phyloP scores from a whole-genome alignment of 139 green algal genomes.

The Choricystis sp. region DNA sequence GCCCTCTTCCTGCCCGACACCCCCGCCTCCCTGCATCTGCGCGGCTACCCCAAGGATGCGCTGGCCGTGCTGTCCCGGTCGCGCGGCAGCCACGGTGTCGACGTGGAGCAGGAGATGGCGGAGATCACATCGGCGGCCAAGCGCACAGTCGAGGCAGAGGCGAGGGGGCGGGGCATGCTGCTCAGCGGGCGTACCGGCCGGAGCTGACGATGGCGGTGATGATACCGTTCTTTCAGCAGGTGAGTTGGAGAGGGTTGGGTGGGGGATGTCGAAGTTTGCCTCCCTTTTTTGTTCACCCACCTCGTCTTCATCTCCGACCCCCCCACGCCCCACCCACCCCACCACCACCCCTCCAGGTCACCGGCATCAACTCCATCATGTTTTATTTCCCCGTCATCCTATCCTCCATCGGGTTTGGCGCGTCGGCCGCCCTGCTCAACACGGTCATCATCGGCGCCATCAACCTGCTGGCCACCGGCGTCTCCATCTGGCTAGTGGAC shows the following conservation, averaged over 20 bases:
- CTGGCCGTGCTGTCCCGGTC: slow-evolving; percentile 27
- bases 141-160: not conserved
- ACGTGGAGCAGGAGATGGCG: slow-evolving; percentile 2
- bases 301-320: not conserved
- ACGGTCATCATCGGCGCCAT: slow-evolving; percentile 34
- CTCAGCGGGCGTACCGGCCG: slow-evolving; percentile 21
- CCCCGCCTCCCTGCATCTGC: slow-evolving; percentile 53
- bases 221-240: slow-evolving; percentile 43
- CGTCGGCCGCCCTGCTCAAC: slow-evolving; percentile 23
- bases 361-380: slow-evolving; percentile 39
- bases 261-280: not conserved
- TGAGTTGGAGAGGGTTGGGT: slow-evolving; percentile 8
- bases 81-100: slow-evolving; percentile 26
- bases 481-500: slow-evolving; percentile 40
- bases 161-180: slow-evolving; percentile 6
- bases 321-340: not conserved
- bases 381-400: slow-evolving; percentile 42
- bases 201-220: slow-evolving; percentile 29
- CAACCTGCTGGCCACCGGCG: slow-evolving; percentile 34
- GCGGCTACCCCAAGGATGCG: slow-evolving; percentile 27
- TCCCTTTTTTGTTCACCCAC: not conserved
- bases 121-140: not conserved
- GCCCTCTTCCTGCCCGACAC: slow-evolving; percentile 50
- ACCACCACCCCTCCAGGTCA: not conserved
- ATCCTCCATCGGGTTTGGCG: slow-evolving; percentile 18